These are phyloP conservation scores for Eucalyptus camaldulensis DNA, from an alignment of 345 rosid species.

Conservation along the genomic window DNA sequence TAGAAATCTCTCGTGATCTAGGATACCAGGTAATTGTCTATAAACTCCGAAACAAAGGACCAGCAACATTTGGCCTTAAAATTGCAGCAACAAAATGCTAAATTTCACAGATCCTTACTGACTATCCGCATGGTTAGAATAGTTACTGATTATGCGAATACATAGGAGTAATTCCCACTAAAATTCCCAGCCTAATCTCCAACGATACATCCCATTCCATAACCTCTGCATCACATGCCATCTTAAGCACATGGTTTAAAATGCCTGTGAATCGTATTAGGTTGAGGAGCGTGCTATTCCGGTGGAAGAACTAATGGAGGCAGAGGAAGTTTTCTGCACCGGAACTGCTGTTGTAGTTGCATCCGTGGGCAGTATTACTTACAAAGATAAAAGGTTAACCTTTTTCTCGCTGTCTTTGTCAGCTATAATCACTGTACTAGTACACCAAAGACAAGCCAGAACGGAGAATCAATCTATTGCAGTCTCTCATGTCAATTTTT, in stretches of 20 bases:
- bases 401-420: background rate
- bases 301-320: constrained; percentile 41
- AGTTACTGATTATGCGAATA: background rate
- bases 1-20: constrained; percentile 55
- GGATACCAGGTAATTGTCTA: constrained; percentile 47
- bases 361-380: constrained; percentile 51
- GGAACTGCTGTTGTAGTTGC: constrained; percentile 75
- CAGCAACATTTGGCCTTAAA: background rate
- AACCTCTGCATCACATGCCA: background rate
- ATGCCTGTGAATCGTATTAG: background rate
- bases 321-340: constrained; percentile 76
- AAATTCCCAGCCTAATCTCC: background rate
- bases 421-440: background rate
- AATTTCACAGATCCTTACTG: background rate
- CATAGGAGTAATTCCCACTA: background rate
- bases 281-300: constrained; percentile 54
- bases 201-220: background rate
- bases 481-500: background rate
- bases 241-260: background rate
- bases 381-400: constrained; percentile 35
- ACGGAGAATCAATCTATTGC: background rate
- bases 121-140: background rate
- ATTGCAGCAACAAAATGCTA: background rate
- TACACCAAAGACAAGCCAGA: background rate
- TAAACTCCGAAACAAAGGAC: background rate